Percentiles rank a stretch among this genome's conserved stretches.
Conservation (phyloP, 495 filamentous ascomycete species). For the Aspergillus avenaceus region DNA sequence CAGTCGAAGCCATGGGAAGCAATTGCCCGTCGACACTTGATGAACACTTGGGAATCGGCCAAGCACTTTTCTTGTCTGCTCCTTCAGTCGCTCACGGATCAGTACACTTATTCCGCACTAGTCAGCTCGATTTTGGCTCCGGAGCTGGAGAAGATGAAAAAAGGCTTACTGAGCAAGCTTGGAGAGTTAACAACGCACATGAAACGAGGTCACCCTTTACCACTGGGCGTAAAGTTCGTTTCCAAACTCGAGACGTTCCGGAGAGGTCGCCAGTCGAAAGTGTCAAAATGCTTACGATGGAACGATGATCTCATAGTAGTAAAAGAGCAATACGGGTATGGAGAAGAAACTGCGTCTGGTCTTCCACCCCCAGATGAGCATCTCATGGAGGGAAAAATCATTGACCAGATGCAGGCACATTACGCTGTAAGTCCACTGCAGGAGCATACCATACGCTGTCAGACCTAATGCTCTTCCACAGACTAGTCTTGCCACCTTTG, state of each 20-base stretch:
- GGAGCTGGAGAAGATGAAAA: conserved; percentile 26
- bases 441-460: neutral
- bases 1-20: conserved; percentile 37
- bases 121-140: conserved; percentile 20
- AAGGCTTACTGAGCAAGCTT: conserved; percentile 33
- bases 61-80: conserved; percentile 25
- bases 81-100: conserved; percentile 20
- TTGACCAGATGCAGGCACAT: conserved; percentile 33
- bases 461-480: conserved; percentile 15
- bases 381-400: conserved; percentile 18
- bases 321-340: neutral
- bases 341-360: neutral
- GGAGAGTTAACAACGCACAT: conserved; percentile 37
- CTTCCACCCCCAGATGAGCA: conserved; percentile 10
- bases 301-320: neutral
- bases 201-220: conserved; percentile 41
- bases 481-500: conserved; percentile 57
- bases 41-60: conserved; percentile 17
- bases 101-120: conserved; percentile 27
- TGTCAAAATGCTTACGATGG: conserved; percentile 2
- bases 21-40: conserved; percentile 23
- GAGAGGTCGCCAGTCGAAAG: conserved; percentile 11
- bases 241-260: conserved; percentile 22
- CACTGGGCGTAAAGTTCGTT: conserved; percentile 36
- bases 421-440: conserved; percentile 27